Base-by-base conservation (phyloP, 768 basidiomycete genomes). In the Cyclocybe aegerita region DNA sequence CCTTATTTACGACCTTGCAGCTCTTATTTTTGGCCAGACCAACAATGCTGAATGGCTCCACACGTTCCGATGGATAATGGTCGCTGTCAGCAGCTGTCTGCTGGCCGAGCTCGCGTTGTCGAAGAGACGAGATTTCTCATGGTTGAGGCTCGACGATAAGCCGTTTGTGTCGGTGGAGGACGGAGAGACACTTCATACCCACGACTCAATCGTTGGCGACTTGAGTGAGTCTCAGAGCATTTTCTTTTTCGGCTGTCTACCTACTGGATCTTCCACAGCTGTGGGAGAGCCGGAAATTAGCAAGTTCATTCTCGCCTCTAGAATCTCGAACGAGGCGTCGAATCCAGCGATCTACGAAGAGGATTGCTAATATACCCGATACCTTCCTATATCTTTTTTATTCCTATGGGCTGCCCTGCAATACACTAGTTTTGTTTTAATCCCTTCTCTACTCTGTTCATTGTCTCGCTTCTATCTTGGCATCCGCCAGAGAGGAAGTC, bases 1-100 rank as follows among this genome's bases (percentile, higher is more conserved):
- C 40, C 57, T 70, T 6, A 57, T 70, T 7, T 67, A 64, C 46
- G 59, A 65, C 38, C 62, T 73, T 33, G 45, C 60, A 7, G 59
- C 66, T n/a, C 64, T 73, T 23, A 47, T 61, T n/a, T 57, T 59
- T 33, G 69, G 66, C 3, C 48, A 55, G 40, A 43, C 54, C 17
- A 52, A 51, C 14, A 59, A 48, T 43, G 49, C 55, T 9, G 52
- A 50, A 14, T 71, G 68, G 66, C 54, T 49, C 29, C 39, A 47
- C 37, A 55, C 63, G 10, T 69, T 69, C 50, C 52, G 53, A 6
- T 61, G 56, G 52, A 60, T 64, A 33, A 54, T 58, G 29, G 47
- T 59, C 34, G 53, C 51, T 31, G 54, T 67, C 46, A 43, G 33
- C 32, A 41, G 44, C 11, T 58, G 54, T 35, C 53, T 62, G 10